These are phyloP conservation scores for Nicotiana tomentosiformis DNA, from an alignment of 257 asterid species.

Conservation along the genomic window DNA sequence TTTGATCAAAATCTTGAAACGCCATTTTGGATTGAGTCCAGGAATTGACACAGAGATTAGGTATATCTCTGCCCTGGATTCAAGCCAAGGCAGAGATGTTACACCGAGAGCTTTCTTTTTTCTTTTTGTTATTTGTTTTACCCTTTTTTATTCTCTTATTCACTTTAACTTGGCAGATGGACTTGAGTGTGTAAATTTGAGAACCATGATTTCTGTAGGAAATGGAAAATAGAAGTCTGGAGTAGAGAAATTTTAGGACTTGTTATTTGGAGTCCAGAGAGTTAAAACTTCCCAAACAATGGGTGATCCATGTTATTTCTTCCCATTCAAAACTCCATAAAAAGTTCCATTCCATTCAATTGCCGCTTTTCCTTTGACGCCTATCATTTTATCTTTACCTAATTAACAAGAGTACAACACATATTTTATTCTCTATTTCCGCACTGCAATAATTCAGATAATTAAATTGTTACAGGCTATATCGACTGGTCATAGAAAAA, in stretches of 20 bases:
- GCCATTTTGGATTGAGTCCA: constrained; percentile 41
- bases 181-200: constrained; percentile 12
- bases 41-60: constrained; percentile 6
- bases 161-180: background rate
- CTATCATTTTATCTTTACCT: background rate
- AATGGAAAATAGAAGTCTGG: constrained; percentile 22
- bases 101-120: background rate
- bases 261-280: constrained; percentile 15
- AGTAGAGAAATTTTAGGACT: constrained; percentile 51
- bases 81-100: constrained; percentile 68
- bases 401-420: background rate
- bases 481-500: background rate
- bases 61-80: constrained; percentile 35
- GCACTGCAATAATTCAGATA: background rate
- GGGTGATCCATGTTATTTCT: constrained; percentile 12
- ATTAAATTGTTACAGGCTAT: background rate
- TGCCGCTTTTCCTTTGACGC: constrained; percentile 1
- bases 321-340: constrained; percentile 5
- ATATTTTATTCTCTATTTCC: background rate
- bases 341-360: background rate
- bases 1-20: constrained; percentile 89
- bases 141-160: background rate
- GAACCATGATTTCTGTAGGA: constrained; percentile 11
- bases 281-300: constrained; percentile 7
- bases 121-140: background rate